A percentile compares a stretch with the other conserved stretches of the same genome.
Conservation (phyloP, 2,329 filamentous ascomycete genomes). For the Ceratocystis diversiconidia region DNA sequence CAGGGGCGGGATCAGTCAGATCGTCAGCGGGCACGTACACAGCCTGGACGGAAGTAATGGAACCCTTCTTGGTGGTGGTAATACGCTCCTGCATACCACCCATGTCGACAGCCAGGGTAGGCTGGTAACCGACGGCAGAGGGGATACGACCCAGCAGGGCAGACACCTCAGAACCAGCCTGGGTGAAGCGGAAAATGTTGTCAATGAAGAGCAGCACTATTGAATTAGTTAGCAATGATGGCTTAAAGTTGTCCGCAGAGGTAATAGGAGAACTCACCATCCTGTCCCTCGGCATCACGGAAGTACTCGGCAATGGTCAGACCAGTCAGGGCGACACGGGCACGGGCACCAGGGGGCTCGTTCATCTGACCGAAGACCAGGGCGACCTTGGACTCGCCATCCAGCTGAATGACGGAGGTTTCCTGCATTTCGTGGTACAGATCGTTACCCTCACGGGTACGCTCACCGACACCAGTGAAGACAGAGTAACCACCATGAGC, state of each 20-base stretch:
- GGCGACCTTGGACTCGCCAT: slow-evolving; percentile 98
- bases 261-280: slow-evolving; percentile 42
- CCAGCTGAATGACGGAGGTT: slow-evolving; percentile 97
- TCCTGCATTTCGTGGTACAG: slow-evolving; percentile 99
- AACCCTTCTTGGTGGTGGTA: slow-evolving; percentile 98
- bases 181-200: slow-evolving; percentile 99
- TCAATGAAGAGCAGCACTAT: slow-evolving; percentile 96
- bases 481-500: slow-evolving; percentile 99
- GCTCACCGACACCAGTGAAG: slow-evolving; percentile 99
- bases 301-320: slow-evolving; percentile 72
- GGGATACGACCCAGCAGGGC: slow-evolving; percentile 98
- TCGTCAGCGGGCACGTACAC: slow-evolving; percentile 99
- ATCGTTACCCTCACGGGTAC: slow-evolving; percentile 99
- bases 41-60: slow-evolving; percentile 99
- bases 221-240: neutral
- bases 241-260: neutral
- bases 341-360: slow-evolving; percentile 98
- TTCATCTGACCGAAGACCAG: slow-evolving; percentile 99
- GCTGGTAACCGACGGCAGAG: slow-evolving; percentile 99
- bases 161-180: slow-evolving; percentile 99
- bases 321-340: slow-evolving; percentile 97
- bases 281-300: slow-evolving; percentile 62
- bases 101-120: slow-evolving; percentile 97
- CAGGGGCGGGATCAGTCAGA: slow-evolving; percentile 98
- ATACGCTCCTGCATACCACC: slow-evolving; percentile 99